These are phyloP conservation scores for Erodium maritimum DNA, from an alignment of 345 rosid genomes.

Conservation along the genomic window DNA sequence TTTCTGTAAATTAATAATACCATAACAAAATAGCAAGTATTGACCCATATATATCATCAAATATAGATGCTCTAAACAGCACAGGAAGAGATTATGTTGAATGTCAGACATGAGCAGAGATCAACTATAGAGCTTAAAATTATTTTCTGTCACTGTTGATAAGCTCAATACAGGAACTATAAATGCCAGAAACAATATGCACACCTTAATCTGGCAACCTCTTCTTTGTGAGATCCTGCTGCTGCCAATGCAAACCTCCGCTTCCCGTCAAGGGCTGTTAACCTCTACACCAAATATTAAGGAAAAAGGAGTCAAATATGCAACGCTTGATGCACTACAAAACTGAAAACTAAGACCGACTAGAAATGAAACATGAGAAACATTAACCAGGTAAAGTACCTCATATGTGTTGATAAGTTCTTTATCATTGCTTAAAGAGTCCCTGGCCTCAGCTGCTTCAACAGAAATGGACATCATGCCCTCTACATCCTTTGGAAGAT, in stretches of 20 bases:
- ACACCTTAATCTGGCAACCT: constrained; percentile 87
- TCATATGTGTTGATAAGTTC: constrained; percentile 90
- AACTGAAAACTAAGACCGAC: too few relatives aligned
- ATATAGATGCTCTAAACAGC: background rate
- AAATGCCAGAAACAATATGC: constrained; percentile 16
- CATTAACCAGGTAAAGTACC: constrained; percentile 50
- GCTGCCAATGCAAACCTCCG: constrained; percentile 97
- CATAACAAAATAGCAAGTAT: background rate
- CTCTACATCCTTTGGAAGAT: constrained; percentile 82
- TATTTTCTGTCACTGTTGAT: background rate
- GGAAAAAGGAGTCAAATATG: background rate
- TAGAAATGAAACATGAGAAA: too few relatives aligned
- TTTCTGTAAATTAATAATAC: background rate
- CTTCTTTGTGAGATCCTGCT: constrained; percentile 76
- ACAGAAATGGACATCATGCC: constrained; percentile 99
- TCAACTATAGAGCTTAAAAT: background rate
- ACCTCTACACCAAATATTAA: constrained; percentile 39
- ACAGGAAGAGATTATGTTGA: background rate
- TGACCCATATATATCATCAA: background rate
- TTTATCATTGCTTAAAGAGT: constrained; percentile 91
- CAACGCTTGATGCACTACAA: too few relatives aligned
- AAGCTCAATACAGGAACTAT: constrained; percentile 5
- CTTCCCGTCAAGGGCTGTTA: constrained; percentile 97
- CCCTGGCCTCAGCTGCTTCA: constrained; percentile 89
- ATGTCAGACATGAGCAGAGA: background rate